Percentiles rank a stretch among this genome's conserved stretches.
phyloP scores from a whole-genome alignment of 257 asterid species.

The Avicennia marina region DNA sequence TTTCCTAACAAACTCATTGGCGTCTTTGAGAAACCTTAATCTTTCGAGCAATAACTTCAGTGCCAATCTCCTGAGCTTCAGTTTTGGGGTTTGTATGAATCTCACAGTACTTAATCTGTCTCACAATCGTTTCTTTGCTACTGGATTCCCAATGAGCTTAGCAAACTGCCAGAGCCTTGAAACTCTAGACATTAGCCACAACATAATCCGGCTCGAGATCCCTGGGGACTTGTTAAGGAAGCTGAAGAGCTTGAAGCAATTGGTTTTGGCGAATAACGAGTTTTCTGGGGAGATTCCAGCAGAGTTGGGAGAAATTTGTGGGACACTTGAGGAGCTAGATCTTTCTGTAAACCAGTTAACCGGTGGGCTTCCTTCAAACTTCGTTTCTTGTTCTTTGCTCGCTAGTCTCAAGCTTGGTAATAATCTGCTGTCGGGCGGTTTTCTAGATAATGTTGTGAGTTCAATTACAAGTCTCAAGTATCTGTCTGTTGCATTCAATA shows the following conservation, averaged over 20 bases:
- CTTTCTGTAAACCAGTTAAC: constrained; percentile 55
- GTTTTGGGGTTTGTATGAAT: constrained; percentile 50
- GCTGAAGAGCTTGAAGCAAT: constrained; percentile 45
- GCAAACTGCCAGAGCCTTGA: constrained; percentile 55
- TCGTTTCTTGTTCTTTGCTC: constrained; percentile 51
- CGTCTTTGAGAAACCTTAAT: constrained; percentile 39
- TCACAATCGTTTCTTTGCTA: constrained; percentile 45
- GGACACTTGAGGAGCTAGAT: constrained; percentile 67
- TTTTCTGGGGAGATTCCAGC: constrained; percentile 67
- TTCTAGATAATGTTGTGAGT: constrained; percentile 64
- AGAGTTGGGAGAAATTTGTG: constrained; percentile 49
- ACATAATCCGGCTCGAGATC: constrained; percentile 40
- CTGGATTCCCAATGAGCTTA: constrained; percentile 49
- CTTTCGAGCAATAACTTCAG: constrained; percentile 70
- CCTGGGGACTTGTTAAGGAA: constrained; percentile 49
- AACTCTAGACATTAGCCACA: constrained; percentile 54
- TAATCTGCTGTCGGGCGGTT: constrained; percentile 75
- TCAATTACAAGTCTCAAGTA: constrained; percentile 45
- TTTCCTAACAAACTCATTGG: constrained; percentile 20
- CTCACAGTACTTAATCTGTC: constrained; percentile 56
- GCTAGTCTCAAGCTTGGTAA: constrained; percentile 51
- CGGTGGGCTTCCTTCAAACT: constrained; percentile 62
- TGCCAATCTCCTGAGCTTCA: constrained; percentile 35
- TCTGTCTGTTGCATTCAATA: constrained; percentile 56
- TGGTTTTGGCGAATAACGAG: constrained; percentile 46